Evolutionary conservation across 2,329 filamentous ascomycete genomes (phyloP), one percentile per base, ranked within the genome.

Genomic region (Colletotrichum cuscutae): DNA sequence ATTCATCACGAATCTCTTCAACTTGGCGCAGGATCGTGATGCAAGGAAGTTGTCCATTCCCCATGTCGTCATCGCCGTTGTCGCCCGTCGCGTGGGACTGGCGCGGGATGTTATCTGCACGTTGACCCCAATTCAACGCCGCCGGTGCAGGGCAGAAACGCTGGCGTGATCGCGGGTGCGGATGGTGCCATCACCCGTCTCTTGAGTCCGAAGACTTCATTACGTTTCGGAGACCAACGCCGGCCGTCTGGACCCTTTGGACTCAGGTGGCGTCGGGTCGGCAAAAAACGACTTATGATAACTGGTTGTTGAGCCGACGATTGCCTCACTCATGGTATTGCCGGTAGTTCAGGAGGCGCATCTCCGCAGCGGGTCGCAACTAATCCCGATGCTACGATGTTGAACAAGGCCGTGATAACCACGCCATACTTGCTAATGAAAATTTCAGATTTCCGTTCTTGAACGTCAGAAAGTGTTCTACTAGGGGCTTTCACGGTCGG

Each of bases 21-120:
- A 28, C 53, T 64, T 64, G 59, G 65, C 53, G n/a, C 11, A 49
- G 15, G 46, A 15, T 37, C 42, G 42, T 28, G 37, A 64, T 52
- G 19, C 30, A 63, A 53, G 52, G 32, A 54, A 61, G 4, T 30
- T 1, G 32, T 5, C 22, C 6, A 28, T 11, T 61, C 24, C n/a
- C 4, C 46, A 72, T 72, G 59, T 72, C 72, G 72, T 62, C 65
- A 72, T 72, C 57, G 52, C 63, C 68, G 68, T 68, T 71, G 68
- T 56, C 59, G 68, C 63, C 62, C 42, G 37, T 24, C 53, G 56
- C 49, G 67, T 66, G 73, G 62, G 58, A 73, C 71, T 65, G 60
- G 56, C 67, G 73, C 42, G 60, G 66, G 42, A 74, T 71, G 46
- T 30, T 26, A 65, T 65, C 63, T 61, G 62, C 65, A 66, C 12